These are phyloP conservation scores for Nakazawaea anatomiae DNA, from an alignment of 805 yeast genomes.

Conservation along the genomic window DNA sequence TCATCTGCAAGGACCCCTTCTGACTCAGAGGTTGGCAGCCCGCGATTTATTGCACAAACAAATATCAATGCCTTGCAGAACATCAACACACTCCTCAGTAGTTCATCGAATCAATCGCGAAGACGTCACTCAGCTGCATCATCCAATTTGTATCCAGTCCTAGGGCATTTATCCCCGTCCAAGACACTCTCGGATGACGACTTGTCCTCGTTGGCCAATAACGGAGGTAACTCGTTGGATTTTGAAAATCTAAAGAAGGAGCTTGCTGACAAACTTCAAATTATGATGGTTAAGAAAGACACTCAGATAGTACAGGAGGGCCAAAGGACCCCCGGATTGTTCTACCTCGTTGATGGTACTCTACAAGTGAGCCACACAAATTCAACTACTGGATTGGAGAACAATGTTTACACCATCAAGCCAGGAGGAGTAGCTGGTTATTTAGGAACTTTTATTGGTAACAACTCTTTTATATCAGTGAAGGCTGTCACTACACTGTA, in stretches of 20 bases:
- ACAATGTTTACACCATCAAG: slow-evolving; percentile 49
- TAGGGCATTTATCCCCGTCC: background rate
- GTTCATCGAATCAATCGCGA: background rate
- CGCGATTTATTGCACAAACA: background rate
- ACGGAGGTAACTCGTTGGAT: slow-evolving; percentile 19
- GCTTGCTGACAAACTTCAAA: slow-evolving; percentile 53
- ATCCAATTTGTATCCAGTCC: background rate
- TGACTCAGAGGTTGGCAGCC: slow-evolving; percentile 4
- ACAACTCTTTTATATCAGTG: slow-evolving; percentile 70
- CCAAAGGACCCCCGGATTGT: slow-evolving; percentile 66
- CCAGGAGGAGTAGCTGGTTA: slow-evolving; percentile 89
- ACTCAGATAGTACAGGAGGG: slow-evolving; percentile 57
- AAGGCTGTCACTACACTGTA: slow-evolving; percentile 56
- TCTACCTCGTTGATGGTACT: slow-evolving; percentile 73
- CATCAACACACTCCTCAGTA: background rate
- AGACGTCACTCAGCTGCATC: slow-evolving; percentile 1
- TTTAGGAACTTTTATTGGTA: slow-evolving; percentile 72
- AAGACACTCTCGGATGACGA: slow-evolving; percentile 12
- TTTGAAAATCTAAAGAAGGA: slow-evolving; percentile 49
- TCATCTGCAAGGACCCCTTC: background rate
- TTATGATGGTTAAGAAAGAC: slow-evolving; percentile 48
- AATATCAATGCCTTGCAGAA: background rate
- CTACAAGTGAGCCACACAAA: slow-evolving; percentile 53
- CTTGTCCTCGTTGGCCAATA: background rate
- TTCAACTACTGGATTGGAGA: slow-evolving; percentile 22